These are phyloP conservation scores for Globisporangium carolinianum DNA, from an alignment of 352 stramenopile species.

Conservation along the genomic window DNA sequence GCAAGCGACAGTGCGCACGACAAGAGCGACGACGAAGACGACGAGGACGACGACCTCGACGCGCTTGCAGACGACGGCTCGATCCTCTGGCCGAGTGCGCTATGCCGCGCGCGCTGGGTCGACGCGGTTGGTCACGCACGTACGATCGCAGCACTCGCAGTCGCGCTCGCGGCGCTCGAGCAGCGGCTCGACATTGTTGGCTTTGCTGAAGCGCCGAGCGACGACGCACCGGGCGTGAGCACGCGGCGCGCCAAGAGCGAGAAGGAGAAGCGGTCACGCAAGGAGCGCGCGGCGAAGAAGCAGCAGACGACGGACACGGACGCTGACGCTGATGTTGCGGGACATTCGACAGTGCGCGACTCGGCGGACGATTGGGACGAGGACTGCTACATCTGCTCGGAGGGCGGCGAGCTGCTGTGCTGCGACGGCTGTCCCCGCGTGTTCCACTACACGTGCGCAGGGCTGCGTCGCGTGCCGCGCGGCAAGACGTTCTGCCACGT, in stretches of 20 bases:
- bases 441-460: slow-evolving; percentile 88
- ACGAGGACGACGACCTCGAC: slow-evolving; percentile 75
- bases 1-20: slow-evolving; percentile 18
- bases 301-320: slow-evolving; percentile 50
- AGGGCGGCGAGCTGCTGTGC: slow-evolving; percentile 80
- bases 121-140: slow-evolving; percentile 39
- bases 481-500: slow-evolving; percentile 83
- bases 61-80: slow-evolving; percentile 44
- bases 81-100: slow-evolving; percentile 63
- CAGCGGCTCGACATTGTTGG: slow-evolving; percentile 65
- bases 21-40: slow-evolving; percentile 66
- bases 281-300: slow-evolving; percentile 61
- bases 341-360: slow-evolving; percentile 16
- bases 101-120: slow-evolving; percentile 70
- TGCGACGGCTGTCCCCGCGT: slow-evolving; percentile 89
- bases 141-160: slow-evolving; percentile 49
- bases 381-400: slow-evolving; percentile 86
- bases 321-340: background rate
- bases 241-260: slow-evolving; percentile 58
- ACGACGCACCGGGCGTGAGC: slow-evolving; percentile 26
- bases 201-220: slow-evolving; percentile 37
- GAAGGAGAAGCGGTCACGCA: slow-evolving; percentile 63
- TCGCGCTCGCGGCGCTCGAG: slow-evolving; percentile 54
- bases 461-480: slow-evolving; percentile 65
- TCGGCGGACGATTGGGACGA: slow-evolving; percentile 84